Evolutionary conservation across 2,329 filamentous ascomycete species (phyloP).

Genomic region (Aureobasidium subglaciale): DNA sequence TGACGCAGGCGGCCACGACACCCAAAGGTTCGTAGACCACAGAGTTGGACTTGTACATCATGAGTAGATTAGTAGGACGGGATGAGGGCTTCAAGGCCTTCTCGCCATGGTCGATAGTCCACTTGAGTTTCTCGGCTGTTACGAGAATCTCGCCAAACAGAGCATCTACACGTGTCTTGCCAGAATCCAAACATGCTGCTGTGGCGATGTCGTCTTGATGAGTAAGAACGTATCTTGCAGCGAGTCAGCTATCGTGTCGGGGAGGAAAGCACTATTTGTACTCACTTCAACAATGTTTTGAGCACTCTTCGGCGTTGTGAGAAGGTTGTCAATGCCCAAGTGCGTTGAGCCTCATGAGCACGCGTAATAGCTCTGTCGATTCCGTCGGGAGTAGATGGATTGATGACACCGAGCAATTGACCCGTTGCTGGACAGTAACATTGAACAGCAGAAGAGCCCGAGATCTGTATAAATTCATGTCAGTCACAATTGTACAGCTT

Average conservation of each 20-base stretch:
- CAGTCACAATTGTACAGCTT: background rate
- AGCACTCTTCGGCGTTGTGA: conserved; percentile 70
- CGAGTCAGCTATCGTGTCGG: background rate
- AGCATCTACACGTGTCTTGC: conserved; percentile 93
- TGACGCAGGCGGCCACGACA: conserved; percentile 85
- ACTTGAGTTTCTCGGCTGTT: conserved; percentile 86
- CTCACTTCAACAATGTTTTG: conserved; percentile 63
- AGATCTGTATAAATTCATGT: conserved; percentile 33
- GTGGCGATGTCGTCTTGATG: conserved; percentile 82
- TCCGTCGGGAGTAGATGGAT: conserved; percentile 65
- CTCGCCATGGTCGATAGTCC: conserved; percentile 89
- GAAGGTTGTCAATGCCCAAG: conserved; percentile 75
- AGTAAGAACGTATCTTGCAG: conserved; percentile 63
- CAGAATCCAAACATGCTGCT: conserved; percentile 82
- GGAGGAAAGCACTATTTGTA: background rate
- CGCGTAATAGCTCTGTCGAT: conserved; percentile 73
- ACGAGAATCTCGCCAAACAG: conserved; percentile 91
- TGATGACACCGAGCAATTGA: conserved; percentile 68
- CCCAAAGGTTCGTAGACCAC: conserved; percentile 89
- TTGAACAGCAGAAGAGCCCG: conserved; percentile 62
- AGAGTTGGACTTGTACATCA: conserved; percentile 91
- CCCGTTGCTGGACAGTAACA: conserved; percentile 90
- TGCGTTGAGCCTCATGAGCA: conserved; percentile 64
- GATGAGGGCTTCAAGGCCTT: conserved; percentile 63
- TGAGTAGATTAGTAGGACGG: conserved; percentile 81